A percentile compares a stretch with the other conserved stretches of the same genome.
These are phyloP conservation scores for Zymoseptoria passerinii DNA, from an alignment of 2,329 filamentous ascomycete species.

Conservation along the genomic window DNA sequence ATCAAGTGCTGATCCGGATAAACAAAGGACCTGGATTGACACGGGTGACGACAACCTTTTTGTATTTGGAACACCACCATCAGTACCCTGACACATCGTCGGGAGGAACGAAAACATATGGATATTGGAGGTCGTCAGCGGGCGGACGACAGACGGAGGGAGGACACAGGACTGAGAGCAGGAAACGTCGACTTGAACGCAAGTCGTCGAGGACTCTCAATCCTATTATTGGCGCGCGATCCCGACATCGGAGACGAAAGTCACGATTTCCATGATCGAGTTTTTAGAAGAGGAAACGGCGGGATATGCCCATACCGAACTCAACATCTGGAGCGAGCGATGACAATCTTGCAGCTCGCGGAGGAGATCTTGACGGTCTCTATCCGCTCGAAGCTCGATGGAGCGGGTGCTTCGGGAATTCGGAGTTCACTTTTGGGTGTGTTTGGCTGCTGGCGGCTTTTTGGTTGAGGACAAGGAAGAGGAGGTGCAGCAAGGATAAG, in stretches of 20 bases:
- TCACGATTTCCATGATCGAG: slow-evolving; percentile 4
- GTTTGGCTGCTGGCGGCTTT: neutral
- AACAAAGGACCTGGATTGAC: slow-evolving; percentile 25
- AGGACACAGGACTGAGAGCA: neutral
- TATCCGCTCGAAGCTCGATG: slow-evolving; percentile 20
- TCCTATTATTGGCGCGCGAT: slow-evolving; percentile 1
- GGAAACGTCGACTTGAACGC: neutral
- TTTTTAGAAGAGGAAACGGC: slow-evolving; percentile 9
- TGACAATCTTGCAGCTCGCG: slow-evolving; percentile 28
- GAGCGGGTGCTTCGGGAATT: slow-evolving; percentile 10
- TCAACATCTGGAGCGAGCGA: slow-evolving; percentile 6
- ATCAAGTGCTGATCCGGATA: slow-evolving; percentile 28
- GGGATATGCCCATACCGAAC: neutral
- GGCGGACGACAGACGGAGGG: neutral
- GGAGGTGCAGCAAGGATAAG: neutral
- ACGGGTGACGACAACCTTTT: slow-evolving; percentile 12
- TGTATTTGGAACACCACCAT: neutral
- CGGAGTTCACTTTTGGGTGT: neutral
- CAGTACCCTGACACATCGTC: neutral
- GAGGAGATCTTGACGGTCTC: slow-evolving; percentile 1
- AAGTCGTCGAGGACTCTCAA: slow-evolving; percentile 3
- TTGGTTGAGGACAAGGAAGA: neutral
- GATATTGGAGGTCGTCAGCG: neutral
- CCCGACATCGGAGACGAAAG: slow-evolving; percentile 9
- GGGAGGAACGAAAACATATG: neutral